phyloP scores from a whole-genome alignment of 768 basidiomycete species.

The Lepiota subincarnata region DNA sequence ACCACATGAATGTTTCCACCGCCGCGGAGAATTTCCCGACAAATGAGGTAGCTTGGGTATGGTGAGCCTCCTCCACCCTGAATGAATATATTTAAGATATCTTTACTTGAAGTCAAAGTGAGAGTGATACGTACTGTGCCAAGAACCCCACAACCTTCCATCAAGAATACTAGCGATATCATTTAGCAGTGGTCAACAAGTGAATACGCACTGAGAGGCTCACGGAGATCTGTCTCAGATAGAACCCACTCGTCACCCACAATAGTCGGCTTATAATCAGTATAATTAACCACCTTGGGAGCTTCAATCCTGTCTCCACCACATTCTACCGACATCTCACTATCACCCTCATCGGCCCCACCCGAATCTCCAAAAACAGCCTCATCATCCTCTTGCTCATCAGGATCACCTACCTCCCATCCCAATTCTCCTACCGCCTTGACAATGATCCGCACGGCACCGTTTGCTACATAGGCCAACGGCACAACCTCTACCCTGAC shows the following conservation, averaged over 20 bases:
- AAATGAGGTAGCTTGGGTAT: slow-evolving; percentile 44
- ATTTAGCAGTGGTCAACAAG: background rate
- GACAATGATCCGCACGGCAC: slow-evolving; percentile 51
- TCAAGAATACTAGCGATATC: slow-evolving; percentile 43
- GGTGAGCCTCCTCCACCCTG: slow-evolving; percentile 61
- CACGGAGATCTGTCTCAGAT: slow-evolving; percentile 40
- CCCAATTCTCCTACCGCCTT: slow-evolving; percentile 55
- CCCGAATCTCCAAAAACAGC: slow-evolving; percentile 1
- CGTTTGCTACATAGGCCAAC: slow-evolving; percentile 42
- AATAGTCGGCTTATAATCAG: slow-evolving; percentile 32
- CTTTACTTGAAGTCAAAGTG: background rate
- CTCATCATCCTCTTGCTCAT: slow-evolving; percentile 12
- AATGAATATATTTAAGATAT: background rate
- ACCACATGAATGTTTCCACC: slow-evolving; percentile 44
- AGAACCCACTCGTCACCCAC: slow-evolving; percentile 39
- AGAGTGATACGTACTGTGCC: slow-evolving; percentile 32
- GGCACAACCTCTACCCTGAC: slow-evolving; percentile 56
- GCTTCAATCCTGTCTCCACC: slow-evolving; percentile 5
- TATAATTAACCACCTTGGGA: slow-evolving; percentile 22
- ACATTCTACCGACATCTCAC: slow-evolving; percentile 4
- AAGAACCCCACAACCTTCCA: slow-evolving; percentile 59
- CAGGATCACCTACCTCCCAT: slow-evolving; percentile 3
- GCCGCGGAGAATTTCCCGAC: slow-evolving; percentile 47
- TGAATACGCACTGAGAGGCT: background rate
- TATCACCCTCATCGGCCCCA: slow-evolving; percentile 11